Base-by-base conservation (phyloP, 495 filamentous ascomycete species). In the Penicillium malachiteum region DNA sequence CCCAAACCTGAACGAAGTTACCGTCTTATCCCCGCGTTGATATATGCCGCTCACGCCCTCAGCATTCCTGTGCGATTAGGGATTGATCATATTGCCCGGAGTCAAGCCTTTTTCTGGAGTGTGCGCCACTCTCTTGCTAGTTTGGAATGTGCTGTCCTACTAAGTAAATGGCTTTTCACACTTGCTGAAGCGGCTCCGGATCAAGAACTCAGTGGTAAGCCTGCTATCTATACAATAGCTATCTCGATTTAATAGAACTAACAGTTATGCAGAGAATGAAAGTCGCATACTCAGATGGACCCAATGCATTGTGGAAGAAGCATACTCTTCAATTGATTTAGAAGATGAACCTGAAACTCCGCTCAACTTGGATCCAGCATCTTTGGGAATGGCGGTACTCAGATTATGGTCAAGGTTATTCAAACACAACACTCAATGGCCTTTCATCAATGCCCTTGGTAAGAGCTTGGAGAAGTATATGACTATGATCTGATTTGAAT, bases 41-140 rank as follows among this genome's bases (percentile, higher is more conserved):
- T 75, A 11, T 72, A 75, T 40, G 61, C 72, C 5, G 69, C 69
- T 47, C 66, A 76, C 44, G 70, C 70, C 5, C 60, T 76, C n/a
- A 71, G 71, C 18, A 72, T 76, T 8, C 73, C 73, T 5, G 71
- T 76, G 1, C 62, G 70, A 6, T 45, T 76, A 11, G 73, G 73
- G 0, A 69, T 81, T 8, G 68, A 74, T 17, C 72, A 74, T 17
- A 74, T 79, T 45, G 77, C 76, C 7, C 70, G 64, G 35, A 76
- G 69, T 13, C 72, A 79, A 52, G 74, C 74, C 4, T 75, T 79
- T 33, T 75, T 78, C 43, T 81, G 77, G 78, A 75, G 73, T 40
- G 73, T 79, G 10, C 70, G 74, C 17, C 77, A 81, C 57, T 78
- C 77, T 0, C 64, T 79, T 13, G 75, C 71, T 7, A 76, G 72